phyloP scores from a whole-genome alignment of 1,284 basidiomycete species.

The Cystobasidiaceae sp. region DNA sequence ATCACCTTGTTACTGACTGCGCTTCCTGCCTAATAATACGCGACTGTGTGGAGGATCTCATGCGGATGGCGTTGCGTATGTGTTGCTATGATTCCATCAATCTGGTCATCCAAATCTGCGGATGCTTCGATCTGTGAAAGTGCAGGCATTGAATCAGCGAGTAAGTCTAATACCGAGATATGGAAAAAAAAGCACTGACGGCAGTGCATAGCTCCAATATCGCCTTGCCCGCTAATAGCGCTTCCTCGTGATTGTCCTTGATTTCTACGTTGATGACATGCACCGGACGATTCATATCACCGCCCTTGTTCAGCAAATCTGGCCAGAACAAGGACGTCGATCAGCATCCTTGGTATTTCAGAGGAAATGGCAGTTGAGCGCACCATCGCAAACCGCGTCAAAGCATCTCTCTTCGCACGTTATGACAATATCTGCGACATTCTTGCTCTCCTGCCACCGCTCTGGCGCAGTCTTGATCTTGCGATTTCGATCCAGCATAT shows the following conservation, averaged over 20 bases:
- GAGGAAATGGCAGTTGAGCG: slow-evolving; percentile 45
- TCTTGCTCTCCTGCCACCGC: slow-evolving; percentile 87
- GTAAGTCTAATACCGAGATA: background rate
- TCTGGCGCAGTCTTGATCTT: slow-evolving; percentile 89
- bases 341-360: background rate
- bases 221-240: slow-evolving; percentile 87
- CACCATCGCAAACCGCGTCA: slow-evolving; percentile 96
- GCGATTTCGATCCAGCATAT: slow-evolving; percentile 96
- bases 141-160: background rate
- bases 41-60: slow-evolving; percentile 81
- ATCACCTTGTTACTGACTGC: no score
- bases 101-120: slow-evolving; percentile 83
- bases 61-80: slow-evolving; percentile 91
- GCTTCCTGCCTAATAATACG: slow-evolving; percentile 62
- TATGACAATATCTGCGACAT: slow-evolving; percentile 88
- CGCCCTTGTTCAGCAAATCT: slow-evolving; percentile 84
- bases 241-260: slow-evolving; percentile 99
- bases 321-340: slow-evolving; percentile 1
- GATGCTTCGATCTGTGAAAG: slow-evolving; percentile 76
- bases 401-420: slow-evolving; percentile 99
- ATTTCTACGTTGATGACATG: slow-evolving; percentile 98
- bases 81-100: slow-evolving; percentile 71
- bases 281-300: slow-evolving; percentile 87
- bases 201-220: slow-evolving; percentile 88
- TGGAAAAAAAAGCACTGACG: slow-evolving; percentile 54